Percentiles rank a stretch among this genome's conserved stretches.
Evolutionary conservation across 2,329 filamentous ascomycete genomes (phyloP).

Genomic region (Colletotrichum cereale): DNA sequence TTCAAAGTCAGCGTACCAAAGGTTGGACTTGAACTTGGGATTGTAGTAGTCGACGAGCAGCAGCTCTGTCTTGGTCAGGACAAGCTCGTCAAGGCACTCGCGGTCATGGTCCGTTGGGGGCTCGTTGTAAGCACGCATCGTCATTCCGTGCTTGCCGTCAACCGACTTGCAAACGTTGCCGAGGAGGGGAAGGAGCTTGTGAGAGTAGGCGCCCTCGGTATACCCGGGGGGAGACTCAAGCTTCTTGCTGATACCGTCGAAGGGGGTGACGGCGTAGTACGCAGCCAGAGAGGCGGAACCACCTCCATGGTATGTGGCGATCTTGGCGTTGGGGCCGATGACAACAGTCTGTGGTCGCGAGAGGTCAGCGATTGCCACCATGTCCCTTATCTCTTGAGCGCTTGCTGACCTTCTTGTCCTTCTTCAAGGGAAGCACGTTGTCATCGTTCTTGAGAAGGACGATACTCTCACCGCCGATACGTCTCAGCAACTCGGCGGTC

Average conservation of each 20-base stretch:
- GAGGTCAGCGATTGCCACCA: constrained; percentile 16
- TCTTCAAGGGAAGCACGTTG: constrained; percentile 71
- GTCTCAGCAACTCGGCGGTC: constrained; percentile 73
- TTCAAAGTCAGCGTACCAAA: constrained; percentile 73
- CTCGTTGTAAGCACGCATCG: constrained; percentile 73
- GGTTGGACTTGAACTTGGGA: constrained; percentile 61
- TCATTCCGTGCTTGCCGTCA: constrained; percentile 69
- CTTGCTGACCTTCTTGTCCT: constrained; percentile 64
- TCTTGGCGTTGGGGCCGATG: constrained; percentile 69
- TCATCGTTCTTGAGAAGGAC: constrained; percentile 81
- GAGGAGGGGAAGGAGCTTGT: constrained; percentile 72
- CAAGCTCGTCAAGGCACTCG: constrained; percentile 63
- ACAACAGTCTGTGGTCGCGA: constrained; percentile 59
- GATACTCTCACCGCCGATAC: constrained; percentile 76
- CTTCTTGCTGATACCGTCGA: constrained; percentile 75
- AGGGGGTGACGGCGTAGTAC: constrained; percentile 79
- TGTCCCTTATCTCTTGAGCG: background rate
- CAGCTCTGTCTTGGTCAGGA: constrained; percentile 62
- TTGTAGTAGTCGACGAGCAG: constrained; percentile 65
- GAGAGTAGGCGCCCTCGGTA: constrained; percentile 72
- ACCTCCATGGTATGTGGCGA: constrained; percentile 71
- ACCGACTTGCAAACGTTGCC: constrained; percentile 64
- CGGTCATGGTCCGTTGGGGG: constrained; percentile 62
- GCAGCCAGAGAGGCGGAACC: constrained; percentile 71
- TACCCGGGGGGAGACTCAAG: constrained; percentile 60